These are phyloP conservation scores for Termitomyces sp. DNA, from an alignment of 768 basidiomycete species.

Conservation along the genomic window DNA sequence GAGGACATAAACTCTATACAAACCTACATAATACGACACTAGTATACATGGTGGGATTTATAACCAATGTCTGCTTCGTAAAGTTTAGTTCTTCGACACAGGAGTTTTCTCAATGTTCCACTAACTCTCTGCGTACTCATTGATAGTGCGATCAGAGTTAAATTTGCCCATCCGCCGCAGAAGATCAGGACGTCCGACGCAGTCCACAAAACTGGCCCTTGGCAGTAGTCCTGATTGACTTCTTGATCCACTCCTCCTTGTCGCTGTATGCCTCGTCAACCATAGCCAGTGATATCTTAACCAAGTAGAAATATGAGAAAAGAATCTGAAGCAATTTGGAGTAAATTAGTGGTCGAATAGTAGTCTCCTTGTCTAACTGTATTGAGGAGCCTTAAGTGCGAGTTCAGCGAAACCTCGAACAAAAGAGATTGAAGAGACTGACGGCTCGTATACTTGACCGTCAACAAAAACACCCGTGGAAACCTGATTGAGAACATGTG, in stretches of 20 bases:
- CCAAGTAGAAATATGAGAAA: not conserved
- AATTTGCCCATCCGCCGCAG: slow-evolving; percentile 84
- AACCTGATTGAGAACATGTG: slow-evolving; percentile 71
- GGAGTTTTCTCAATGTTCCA: slow-evolving; percentile 64
- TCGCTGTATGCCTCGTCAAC: slow-evolving; percentile 88
- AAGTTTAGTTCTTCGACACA: slow-evolving; percentile 14
- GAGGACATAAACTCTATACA: too few species aligned
- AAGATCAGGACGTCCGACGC: not conserved
- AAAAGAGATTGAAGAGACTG: slow-evolving; percentile 22
- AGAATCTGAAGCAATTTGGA: not conserved
- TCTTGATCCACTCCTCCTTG: slow-evolving; percentile 85
- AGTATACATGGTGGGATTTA: not conserved
- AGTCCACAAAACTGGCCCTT: slow-evolving; percentile 37
- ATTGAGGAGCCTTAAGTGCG: slow-evolving; percentile 51
- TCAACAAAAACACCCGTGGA: slow-evolving; percentile 80
- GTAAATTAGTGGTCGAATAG: slow-evolving; percentile 68
- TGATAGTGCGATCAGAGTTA: slow-evolving; percentile 90
- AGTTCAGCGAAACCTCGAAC: not conserved
- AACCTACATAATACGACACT: not conserved
- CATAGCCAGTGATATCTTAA: slow-evolving; percentile 73
- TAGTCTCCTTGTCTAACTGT: slow-evolving; percentile 74
- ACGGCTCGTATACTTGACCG: slow-evolving; percentile 79
- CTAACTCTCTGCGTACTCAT: slow-evolving; percentile 86
- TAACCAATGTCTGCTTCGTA: not conserved
- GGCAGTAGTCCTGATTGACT: slow-evolving; percentile 78